Evolutionary conservation across 495 filamentous ascomycete genomes (phyloP).

Genomic region (Penicillium longicatenatum): DNA sequence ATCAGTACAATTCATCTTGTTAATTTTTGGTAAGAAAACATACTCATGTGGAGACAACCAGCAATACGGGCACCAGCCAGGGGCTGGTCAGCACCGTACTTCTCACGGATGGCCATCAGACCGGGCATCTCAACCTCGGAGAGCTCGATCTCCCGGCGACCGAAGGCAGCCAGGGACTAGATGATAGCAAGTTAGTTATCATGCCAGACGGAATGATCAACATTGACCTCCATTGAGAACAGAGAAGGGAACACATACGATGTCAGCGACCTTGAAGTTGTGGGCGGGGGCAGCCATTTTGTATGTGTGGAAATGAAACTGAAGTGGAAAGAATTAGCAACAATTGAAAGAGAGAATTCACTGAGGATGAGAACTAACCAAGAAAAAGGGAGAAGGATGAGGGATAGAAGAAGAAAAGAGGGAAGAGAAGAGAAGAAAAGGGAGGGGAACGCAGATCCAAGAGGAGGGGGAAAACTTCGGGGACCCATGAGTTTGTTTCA

Average conservation of each 20-base stretch:
- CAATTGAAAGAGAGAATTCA: constrained; percentile 4
- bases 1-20: constrained; percentile 11
- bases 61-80: constrained; percentile 90
- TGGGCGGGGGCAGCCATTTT: constrained; percentile 74
- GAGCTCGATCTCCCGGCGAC: constrained; percentile 97
- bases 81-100: constrained; percentile 92
- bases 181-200: constrained; percentile 23
- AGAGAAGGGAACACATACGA: constrained; percentile 53
- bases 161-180: constrained; percentile 90
- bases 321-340: constrained; percentile 12
- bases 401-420: constrained; percentile 16
- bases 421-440: constrained; percentile 19
- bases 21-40: constrained; percentile 19
- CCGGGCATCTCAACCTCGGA: constrained; percentile 99
- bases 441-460: constrained; percentile 20
- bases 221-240: background rate
- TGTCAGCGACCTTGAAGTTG: constrained; percentile 98
- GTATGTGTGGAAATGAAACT: constrained; percentile 17
- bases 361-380: constrained; percentile 9
- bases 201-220: constrained; percentile 3
- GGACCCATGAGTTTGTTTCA: constrained; percentile 12
- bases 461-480: constrained; percentile 25
- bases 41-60: constrained; percentile 98
- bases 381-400: constrained; percentile 20
- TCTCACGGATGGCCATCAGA: constrained; percentile 90